These are phyloP conservation scores for Microstegium vimineum DNA, from an alignment of 176 grass and related monocot genomes.

Conservation along the genomic window DNA sequence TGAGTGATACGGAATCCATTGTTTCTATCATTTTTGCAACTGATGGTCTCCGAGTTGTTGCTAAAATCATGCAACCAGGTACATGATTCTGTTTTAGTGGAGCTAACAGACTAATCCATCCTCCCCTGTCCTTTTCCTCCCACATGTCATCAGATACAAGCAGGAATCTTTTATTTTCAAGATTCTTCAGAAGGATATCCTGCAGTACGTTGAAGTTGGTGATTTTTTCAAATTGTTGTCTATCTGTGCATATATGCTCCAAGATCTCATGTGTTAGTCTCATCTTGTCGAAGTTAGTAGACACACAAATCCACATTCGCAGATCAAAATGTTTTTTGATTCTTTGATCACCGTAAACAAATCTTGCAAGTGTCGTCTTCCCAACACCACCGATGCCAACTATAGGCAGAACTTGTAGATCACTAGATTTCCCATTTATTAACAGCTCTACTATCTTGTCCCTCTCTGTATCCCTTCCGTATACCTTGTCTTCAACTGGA, in stretches of 20 bases:
- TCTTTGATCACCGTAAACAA: neutral
- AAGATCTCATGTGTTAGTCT: neutral
- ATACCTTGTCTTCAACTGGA: neutral
- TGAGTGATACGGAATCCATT: neutral
- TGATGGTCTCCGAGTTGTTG: constrained; percentile 15
- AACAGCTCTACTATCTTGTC: neutral
- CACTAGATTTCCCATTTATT: neutral
- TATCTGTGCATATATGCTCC: neutral
- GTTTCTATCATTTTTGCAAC: neutral
- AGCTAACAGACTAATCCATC: neutral
- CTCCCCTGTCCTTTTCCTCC: neutral
- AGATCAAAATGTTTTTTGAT: neutral
- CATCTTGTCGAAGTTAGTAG: neutral
- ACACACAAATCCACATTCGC: constrained; percentile 4
- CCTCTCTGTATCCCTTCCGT: neutral
- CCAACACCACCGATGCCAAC: neutral
- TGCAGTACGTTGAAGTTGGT: neutral
- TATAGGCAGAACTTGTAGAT: neutral
- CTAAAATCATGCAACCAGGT: constrained; percentile 20
- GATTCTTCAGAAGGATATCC: neutral
- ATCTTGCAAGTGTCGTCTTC: neutral
- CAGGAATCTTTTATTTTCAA: neutral
- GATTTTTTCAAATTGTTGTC: neutral
- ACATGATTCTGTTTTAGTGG: neutral
- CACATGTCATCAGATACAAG: neutral